A percentile compares a stretch with the other conserved stretches of the same genome.
phyloP scores from a whole-genome alignment of 257 asterid species.

The Pogostemon cablin region DNA sequence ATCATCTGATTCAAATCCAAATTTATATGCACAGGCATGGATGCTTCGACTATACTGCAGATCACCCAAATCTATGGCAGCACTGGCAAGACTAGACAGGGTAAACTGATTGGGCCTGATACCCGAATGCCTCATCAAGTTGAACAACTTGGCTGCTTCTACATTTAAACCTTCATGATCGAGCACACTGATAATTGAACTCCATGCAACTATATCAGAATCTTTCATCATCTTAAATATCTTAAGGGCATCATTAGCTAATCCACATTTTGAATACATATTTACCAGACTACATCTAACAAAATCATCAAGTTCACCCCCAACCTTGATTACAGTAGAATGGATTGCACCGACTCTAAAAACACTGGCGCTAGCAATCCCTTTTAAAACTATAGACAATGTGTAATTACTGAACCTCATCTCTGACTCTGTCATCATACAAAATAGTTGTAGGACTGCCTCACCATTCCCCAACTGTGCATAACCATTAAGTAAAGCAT shows the following conservation, averaged over 20 bases:
- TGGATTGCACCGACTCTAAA: conserved; percentile 64
- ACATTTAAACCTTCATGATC: conserved; percentile 71
- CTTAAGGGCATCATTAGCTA: conserved; percentile 58
- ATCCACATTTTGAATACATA: conserved; percentile 80
- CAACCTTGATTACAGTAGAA: conserved; percentile 63
- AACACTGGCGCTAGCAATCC: conserved; percentile 56
- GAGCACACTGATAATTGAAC: conserved; percentile 68
- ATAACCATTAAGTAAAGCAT: conserved; percentile 78
- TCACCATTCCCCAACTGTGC: conserved; percentile 69
- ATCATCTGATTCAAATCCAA: conserved; percentile 57
- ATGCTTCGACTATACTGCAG: conserved; percentile 60
- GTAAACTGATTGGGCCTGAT: conserved; percentile 76
- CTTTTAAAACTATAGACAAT: conserved; percentile 72
- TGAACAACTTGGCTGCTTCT: conserved; percentile 68
- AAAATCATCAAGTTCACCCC: conserved; percentile 65
- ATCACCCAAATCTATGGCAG: conserved; percentile 66
- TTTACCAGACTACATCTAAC: conserved; percentile 70
- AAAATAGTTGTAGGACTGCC: conserved; percentile 58
- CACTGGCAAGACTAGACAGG: conserved; percentile 63
- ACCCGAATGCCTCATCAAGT: conserved; percentile 61
- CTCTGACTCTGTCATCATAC: conserved; percentile 57
- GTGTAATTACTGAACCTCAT: conserved; percentile 63
- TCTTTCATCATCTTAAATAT: conserved; percentile 53
- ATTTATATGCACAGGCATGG: conserved; percentile 73
- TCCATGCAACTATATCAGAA: conserved; percentile 85